Percentiles rank a stretch among this genome's conserved stretches.
Conservation (phyloP, 345 rosid species). For the Linum lewisii region DNA sequence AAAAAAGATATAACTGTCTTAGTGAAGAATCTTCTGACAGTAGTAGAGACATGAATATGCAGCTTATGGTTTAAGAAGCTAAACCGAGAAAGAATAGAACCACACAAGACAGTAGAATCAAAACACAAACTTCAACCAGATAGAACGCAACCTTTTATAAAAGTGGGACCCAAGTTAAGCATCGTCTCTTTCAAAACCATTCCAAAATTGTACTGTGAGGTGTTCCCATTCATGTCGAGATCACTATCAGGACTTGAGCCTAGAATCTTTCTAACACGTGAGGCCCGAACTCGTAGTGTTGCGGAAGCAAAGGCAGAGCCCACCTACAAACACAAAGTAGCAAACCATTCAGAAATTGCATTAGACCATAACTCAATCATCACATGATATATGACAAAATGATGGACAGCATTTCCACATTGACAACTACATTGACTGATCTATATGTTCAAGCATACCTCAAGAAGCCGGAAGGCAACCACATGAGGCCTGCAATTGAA, state of each 20-base stretch:
- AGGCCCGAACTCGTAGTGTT: constrained; percentile 51
- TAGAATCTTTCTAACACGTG: constrained; percentile 26
- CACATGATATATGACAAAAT: not conserved
- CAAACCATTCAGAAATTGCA: not conserved
- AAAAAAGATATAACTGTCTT: constrained; percentile 31
- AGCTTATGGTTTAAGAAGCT: constrained; percentile 12
- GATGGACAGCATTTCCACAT: not conserved
- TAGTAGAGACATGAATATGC: constrained; percentile 25
- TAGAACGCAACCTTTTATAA: constrained; percentile 66
- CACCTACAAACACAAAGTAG: constrained; percentile 33
- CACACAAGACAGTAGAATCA: constrained; percentile 1
- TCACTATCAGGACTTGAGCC: constrained; percentile 28
- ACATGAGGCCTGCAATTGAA: constrained; percentile 88
- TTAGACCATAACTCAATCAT: too few species aligned
- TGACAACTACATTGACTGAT: not conserved
- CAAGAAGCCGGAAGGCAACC: constrained; percentile 71
- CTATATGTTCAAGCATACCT: constrained; percentile 31
- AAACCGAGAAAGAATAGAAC: constrained; percentile 5
- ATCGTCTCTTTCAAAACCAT: constrained; percentile 72
- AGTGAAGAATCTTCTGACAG: constrained; percentile 28
- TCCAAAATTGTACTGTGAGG: constrained; percentile 60
- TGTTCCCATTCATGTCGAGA: constrained; percentile 21
- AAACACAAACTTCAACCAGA: constrained; percentile 11
- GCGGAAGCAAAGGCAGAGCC: constrained; percentile 58
- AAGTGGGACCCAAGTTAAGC: constrained; percentile 88